Conservation (phyloP, 768 basidiomycete genomes). For the Podaxis carcinomalis region DNA sequence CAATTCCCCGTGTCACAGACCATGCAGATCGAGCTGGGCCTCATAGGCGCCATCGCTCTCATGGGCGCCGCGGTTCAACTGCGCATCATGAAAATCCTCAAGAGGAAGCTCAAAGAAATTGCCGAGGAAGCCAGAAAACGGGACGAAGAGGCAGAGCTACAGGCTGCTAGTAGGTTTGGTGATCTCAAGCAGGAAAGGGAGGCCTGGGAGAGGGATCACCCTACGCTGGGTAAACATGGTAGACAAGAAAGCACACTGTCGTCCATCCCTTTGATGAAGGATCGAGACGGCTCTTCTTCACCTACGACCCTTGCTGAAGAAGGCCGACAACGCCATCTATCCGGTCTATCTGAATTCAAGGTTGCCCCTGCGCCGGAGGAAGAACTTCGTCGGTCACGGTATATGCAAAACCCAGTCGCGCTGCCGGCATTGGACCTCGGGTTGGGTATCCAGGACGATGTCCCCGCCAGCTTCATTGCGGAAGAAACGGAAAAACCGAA, state of each 20-base stretch:
- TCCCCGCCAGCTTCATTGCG: conserved; percentile 67
- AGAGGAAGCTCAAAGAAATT: conserved; percentile 76
- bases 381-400: conserved; percentile 47
- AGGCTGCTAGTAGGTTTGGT: conserved; percentile 67
- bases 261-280: conserved; percentile 63
- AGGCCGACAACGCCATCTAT: conserved; percentile 44
- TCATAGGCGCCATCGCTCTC: conserved; percentile 77
- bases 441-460: conserved; percentile 66
- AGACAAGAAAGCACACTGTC: conserved; percentile 64
- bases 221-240: conserved; percentile 53
- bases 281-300: conserved; percentile 43
- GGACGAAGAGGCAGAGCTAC: conserved; percentile 72
- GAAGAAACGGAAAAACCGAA: conserved; percentile 20
- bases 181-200: conserved; percentile 64
- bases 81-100: conserved; percentile 77
- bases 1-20: conserved; percentile 82
- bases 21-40: conserved; percentile 91
- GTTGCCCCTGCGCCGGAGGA: conserved; percentile 60
- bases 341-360: conserved; percentile 72
- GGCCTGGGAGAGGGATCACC: conserved; percentile 88
- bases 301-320: conserved; percentile 45
- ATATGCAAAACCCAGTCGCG: conserved; percentile 47
- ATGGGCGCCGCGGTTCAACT: conserved; percentile 91
- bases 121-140: conserved; percentile 65
- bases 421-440: conserved; percentile 77